Evolutionary conservation across 176 grass and related monocot species (phyloP).

Genomic region (Puya raimondii): DNA sequence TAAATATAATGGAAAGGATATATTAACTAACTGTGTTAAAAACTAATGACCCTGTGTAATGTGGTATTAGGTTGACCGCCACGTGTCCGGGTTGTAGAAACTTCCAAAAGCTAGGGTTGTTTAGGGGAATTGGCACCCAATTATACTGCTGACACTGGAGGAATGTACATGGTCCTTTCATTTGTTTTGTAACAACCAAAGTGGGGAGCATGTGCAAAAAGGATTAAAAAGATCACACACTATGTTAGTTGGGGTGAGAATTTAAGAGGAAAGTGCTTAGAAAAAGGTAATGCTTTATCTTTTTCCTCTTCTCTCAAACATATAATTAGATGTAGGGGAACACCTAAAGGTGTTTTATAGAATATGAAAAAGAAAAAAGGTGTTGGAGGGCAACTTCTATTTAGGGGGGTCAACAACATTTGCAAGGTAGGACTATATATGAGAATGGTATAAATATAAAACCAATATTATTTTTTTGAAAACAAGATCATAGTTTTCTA

Average conservation of each 20-base stretch:
- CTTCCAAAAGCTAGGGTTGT: neutral
- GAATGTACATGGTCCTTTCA: slow-evolving; percentile 1
- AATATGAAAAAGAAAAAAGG: neutral
- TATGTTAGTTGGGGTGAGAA: neutral
- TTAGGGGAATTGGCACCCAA: neutral
- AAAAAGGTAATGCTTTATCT: neutral
- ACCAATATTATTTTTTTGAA: too few species aligned
- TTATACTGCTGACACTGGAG: neutral
- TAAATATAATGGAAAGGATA: too few species aligned
- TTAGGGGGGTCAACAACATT: neutral
- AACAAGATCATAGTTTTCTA: too few species aligned
- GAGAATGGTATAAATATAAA: too few species aligned
- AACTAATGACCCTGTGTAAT: too few species aligned
- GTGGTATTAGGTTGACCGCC: too few species aligned
- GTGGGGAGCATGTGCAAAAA: neutral
- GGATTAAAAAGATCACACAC: neutral
- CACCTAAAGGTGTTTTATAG: neutral
- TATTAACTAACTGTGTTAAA: too few species aligned
- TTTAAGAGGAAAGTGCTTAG: neutral
- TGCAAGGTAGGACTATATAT: too few species aligned
- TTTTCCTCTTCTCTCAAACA: neutral
- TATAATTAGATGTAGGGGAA: neutral
- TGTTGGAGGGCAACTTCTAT: neutral
- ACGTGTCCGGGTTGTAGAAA: neutral
- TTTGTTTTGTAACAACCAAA: neutral